phyloP scores from a whole-genome alignment of 805 yeast species.

The Wickerhamiella qilinensis region DNA sequence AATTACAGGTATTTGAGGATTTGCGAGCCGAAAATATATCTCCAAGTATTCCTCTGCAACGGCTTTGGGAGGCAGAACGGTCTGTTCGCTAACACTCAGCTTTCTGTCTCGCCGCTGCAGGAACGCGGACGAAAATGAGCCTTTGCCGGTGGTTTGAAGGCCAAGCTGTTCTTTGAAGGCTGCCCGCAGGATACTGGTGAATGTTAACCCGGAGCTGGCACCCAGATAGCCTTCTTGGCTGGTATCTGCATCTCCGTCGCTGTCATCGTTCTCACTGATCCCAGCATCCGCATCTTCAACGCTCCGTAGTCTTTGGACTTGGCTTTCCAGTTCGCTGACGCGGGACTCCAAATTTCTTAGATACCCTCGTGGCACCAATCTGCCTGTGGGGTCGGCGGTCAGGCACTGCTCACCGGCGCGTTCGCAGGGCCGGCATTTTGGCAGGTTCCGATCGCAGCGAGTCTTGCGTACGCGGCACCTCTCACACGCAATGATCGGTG shows the following conservation, averaged over 20 bases:
- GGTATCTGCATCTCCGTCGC: not conserved
- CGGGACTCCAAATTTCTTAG: constrained; percentile 56
- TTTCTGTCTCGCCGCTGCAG: not conserved
- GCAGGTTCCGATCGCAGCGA: constrained; percentile 52
- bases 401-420: constrained; percentile 61
- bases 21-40: constrained; percentile 60
- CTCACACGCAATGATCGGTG: constrained; percentile 42
- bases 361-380: constrained; percentile 64
- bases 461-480: constrained; percentile 58
- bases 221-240: constrained; percentile 4
- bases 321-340: constrained; percentile 37
- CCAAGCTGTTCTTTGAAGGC: constrained; percentile 8
- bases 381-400: constrained; percentile 74
- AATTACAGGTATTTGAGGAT: constrained; percentile 67
- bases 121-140: not conserved
- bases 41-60: constrained; percentile 52
- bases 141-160: constrained; percentile 7
- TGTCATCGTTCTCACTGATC: not conserved
- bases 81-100: constrained; percentile 21
- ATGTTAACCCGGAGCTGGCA: constrained; percentile 8
- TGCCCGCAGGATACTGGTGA: constrained; percentile 6
- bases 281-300: not conserved
- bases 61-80: constrained; percentile 49
- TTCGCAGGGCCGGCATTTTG: constrained; percentile 45
- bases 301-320: constrained; percentile 19